These are phyloP conservation scores for Trichomonas vaginalis DNA, from an alignment of 208 protist genomes.

Conservation along the genomic window DNA sequence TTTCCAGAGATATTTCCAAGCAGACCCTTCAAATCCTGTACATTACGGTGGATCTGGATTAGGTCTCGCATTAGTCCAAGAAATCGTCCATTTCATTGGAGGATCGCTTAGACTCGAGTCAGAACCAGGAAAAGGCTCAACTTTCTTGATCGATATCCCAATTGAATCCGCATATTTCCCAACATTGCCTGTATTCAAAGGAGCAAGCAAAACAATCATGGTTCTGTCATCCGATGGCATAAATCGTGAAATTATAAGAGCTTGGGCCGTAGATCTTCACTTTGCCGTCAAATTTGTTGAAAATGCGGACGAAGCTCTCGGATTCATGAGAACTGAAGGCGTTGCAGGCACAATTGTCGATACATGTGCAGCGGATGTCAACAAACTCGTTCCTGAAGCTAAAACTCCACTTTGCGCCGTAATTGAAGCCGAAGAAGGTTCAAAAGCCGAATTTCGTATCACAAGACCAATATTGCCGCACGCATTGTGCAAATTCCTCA, in stretches of 20 bases:
- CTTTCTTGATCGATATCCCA: neutral
- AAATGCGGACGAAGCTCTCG: neutral
- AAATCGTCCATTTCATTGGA: slow-evolving; percentile 36
- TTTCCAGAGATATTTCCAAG: slow-evolving; percentile 41
- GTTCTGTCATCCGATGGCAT: neutral
- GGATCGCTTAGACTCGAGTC: slow-evolving; percentile 28
- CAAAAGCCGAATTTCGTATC: neutral
- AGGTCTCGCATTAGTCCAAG: slow-evolving; percentile 39
- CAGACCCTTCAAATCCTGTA: slow-evolving; percentile 29
- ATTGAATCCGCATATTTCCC: neutral
- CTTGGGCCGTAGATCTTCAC: neutral
- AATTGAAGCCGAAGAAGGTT: neutral
- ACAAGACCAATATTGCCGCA: neutral
- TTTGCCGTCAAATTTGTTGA: neutral
- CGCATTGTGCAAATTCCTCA: neutral
- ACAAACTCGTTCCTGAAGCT: neutral
- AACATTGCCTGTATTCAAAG: neutral
- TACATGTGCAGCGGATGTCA: neutral
- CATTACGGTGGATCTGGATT: slow-evolving; percentile 43
- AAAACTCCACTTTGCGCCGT: neutral
- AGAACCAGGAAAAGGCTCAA: slow-evolving; percentile 15
- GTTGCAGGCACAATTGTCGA: neutral
- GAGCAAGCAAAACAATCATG: neutral
- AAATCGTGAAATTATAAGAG: neutral
- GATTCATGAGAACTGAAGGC: neutral